phyloP scores from a whole-genome alignment of 495 filamentous ascomycete genomes.

The Podospora comata region DNA sequence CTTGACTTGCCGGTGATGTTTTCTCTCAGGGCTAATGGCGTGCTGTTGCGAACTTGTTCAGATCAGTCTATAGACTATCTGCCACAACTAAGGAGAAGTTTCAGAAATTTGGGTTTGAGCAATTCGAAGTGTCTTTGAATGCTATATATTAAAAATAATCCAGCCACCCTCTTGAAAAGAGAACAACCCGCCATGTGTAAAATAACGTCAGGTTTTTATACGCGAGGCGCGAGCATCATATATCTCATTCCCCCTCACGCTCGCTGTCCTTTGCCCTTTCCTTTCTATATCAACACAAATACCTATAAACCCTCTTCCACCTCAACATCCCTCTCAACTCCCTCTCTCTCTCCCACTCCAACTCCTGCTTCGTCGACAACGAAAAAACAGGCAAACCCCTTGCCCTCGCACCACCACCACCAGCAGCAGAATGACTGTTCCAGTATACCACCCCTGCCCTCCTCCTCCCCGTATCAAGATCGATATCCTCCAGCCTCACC shows the following conservation, averaged over 20 bases:
- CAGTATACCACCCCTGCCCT: background rate
- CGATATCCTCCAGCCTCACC: conserved; percentile 67
- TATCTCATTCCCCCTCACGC: too few species aligned
- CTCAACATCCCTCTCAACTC: conserved; percentile 62
- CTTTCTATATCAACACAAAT: conserved; percentile 41
- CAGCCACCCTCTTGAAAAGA: too few species aligned
- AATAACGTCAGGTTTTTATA: too few species aligned
- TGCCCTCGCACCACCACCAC: too few species aligned
- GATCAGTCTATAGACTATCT: too few species aligned
- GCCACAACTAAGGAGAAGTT: too few species aligned
- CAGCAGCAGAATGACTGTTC: too few species aligned
- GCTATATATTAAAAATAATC: too few species aligned
- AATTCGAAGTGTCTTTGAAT: too few species aligned
- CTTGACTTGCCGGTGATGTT: background rate
- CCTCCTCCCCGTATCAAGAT: conserved; percentile 74
- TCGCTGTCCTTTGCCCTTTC: background rate
- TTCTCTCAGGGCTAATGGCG: background rate
- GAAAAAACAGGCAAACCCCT: conserved; percentile 59
- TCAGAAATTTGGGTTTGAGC: too few species aligned
- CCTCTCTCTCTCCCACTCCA: conserved; percentile 56
- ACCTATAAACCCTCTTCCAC: conserved; percentile 78
- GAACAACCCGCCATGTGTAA: too few species aligned
- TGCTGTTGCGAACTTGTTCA: background rate
- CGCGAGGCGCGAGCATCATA: too few species aligned
- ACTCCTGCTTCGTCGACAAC: conserved; percentile 50